Evolutionary conservation across 805 yeast species (phyloP).

Genomic region (Candida ficus): DNA sequence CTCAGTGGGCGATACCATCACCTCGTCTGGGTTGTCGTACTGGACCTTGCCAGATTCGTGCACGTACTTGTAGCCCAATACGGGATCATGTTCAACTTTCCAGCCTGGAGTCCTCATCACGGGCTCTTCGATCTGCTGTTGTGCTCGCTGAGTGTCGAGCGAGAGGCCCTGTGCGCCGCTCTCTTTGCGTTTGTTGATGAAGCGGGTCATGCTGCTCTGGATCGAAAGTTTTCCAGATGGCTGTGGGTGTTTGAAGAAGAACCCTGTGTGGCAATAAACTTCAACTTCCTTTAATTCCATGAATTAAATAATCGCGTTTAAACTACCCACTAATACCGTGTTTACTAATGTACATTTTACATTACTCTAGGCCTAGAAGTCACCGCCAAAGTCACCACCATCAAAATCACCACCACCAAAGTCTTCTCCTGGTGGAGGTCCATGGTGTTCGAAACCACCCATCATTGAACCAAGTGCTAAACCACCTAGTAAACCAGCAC

Average conservation of each 20-base stretch:
- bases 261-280: too few species aligned
- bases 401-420: conserved; percentile 32
- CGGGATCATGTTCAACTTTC: conserved; percentile 25
- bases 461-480: conserved; percentile 25
- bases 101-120: conserved; percentile 18
- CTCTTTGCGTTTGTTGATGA: background rate
- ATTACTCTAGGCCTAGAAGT: conserved; percentile 9
- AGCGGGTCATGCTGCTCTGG: background rate
- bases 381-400: conserved; percentile 22
- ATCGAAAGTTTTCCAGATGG: too few species aligned
- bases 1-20: conserved; percentile 21
- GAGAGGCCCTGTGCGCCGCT: too few species aligned
- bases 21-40: conserved; percentile 37
- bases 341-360: too few species aligned
- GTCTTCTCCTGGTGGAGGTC: background rate
- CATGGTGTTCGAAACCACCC: conserved; percentile 4
- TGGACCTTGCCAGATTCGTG: conserved; percentile 28
- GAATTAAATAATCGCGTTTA: too few species aligned
- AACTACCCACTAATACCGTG: too few species aligned
- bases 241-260: too few species aligned
- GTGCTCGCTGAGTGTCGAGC: background rate
- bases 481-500: conserved; percentile 27
- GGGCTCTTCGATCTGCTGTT: conserved; percentile 5
- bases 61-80: conserved; percentile 29
- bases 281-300: background rate